Conservation (phyloP, 441 rosid species). For the Raphanus hybrid region DNA sequence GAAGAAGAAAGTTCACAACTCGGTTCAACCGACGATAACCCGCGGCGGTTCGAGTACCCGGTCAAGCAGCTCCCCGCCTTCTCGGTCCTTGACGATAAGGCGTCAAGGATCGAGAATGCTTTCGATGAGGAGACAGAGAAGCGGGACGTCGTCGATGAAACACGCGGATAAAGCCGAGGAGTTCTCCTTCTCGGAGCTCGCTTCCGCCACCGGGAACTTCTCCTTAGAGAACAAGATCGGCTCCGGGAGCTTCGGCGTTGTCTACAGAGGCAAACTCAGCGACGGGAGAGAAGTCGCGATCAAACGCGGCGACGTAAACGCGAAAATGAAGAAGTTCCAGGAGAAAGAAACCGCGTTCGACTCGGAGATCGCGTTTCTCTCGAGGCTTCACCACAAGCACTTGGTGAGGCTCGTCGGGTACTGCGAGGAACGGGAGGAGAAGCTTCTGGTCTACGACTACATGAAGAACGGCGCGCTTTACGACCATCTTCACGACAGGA, state of each 20-base stretch:
- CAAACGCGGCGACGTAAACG: conserved; percentile 69
- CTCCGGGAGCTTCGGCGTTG: conserved; percentile 81
- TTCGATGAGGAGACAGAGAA: conserved; percentile 69
- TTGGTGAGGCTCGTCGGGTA: conserved; percentile 83
- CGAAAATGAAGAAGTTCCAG: conserved; percentile 59
- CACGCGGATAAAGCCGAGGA: conserved; percentile 72
- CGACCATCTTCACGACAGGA: conserved; percentile 72
- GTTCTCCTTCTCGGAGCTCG: conserved; percentile 69
- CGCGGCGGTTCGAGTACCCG: conserved; percentile 63
- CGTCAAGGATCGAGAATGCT: conserved; percentile 69
- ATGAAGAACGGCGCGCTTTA: conserved; percentile 90
- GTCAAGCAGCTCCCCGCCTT: conserved; percentile 54
- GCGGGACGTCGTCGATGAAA: conserved; percentile 74
- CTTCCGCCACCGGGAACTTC: conserved; percentile 73
- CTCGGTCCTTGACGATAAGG: conserved; percentile 58
- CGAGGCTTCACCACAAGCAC: conserved; percentile 90
- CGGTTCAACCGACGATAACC: conserved; percentile 69
- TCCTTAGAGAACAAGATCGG: conserved; percentile 76
- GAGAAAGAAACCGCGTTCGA: conserved; percentile 90
- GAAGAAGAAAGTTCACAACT: conserved; percentile 65
- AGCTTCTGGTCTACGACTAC: conserved; percentile 81
- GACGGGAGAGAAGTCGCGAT: conserved; percentile 89
- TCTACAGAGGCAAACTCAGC: conserved; percentile 63
- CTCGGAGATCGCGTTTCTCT: conserved; percentile 76
- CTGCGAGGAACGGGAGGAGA: conserved; percentile 83